Base-by-base conservation (phyloP, 441 rosid species). In the Corymbia citriodora region DNA sequence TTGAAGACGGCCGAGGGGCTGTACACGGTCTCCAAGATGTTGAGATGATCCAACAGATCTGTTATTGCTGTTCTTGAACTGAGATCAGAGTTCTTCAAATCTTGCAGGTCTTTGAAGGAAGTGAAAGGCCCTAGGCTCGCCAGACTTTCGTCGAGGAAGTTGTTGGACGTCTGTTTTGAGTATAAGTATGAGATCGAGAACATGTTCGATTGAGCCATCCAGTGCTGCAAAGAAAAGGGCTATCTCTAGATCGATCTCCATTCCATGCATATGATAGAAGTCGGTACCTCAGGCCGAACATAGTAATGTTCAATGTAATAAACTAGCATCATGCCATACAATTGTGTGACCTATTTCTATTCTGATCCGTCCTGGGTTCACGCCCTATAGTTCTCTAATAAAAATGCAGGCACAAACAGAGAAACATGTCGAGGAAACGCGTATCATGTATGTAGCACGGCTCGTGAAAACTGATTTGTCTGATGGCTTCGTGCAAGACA, bases 11-110 rank as follows among this genome's bases (percentile, higher is more conserved):
- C 87, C 4, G 87, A 91, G 12, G 45, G 48, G 13, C 81, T 96
- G 14, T 95, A 93, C 87, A 53, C 90, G n/a, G 88, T 93, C 45
- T 92, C 95, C 11, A 94, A 96, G 90, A 90, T 94, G 63, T 55
- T 94, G 88, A 33, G 33, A 68, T 40, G 55, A 27, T 40, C 87
- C 19, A 19, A 21, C 23, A 72, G 27, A 27, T 48, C n/a, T n/a
- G 11, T 29, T 21, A 3, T 40, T 31, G 79, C 12, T 21, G 50
- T 74, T 40, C 16, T 2, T 74, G 50, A 40, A 74, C 83, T 74
- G 83, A 74, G 83, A 40, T 27, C 83, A 19, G 25, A 74, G 5
- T 40, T 74, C 40, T 74, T 12, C 16, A 74, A 54, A 50, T 87
- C 1, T 79, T 40, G 85, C 74, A 95, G 94, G 17, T 49, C 36